A percentile compares a stretch with the other conserved stretches of the same genome.
Evolutionary conservation across 2,329 filamentous ascomycete species (phyloP).

Genomic region (Talaromyces piceae): DNA sequence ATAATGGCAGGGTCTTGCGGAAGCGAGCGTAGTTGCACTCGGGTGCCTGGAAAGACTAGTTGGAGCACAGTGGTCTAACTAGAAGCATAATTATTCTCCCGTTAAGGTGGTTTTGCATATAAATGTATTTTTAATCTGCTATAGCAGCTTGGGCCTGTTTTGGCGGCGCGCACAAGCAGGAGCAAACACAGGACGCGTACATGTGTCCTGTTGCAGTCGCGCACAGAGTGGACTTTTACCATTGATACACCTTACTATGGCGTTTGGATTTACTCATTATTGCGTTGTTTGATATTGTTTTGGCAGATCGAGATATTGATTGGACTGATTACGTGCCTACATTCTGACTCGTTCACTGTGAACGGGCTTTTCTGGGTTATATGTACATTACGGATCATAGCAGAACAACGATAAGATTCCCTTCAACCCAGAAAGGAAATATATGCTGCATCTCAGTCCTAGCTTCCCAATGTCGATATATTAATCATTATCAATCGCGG

Average conservation of each 20-base stretch:
- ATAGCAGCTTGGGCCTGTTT: background rate
- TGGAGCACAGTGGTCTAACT: background rate
- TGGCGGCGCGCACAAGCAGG: background rate
- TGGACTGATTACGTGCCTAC: background rate
- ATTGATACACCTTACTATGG: background rate
- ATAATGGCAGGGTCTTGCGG: conserved; percentile 33
- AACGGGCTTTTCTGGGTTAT: too few species aligned
- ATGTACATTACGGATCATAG: too few species aligned
- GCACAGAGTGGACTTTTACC: background rate
- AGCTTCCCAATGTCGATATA: too few species aligned
- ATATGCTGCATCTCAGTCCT: too few species aligned
- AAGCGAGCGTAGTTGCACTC: conserved; percentile 27
- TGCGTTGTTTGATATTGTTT: background rate
- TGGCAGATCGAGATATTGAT: background rate
- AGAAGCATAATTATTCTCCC: background rate
- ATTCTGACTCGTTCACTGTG: background rate
- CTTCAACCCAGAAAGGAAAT: too few species aligned
- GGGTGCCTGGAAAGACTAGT: background rate
- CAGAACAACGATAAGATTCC: too few species aligned
- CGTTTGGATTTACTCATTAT: background rate
- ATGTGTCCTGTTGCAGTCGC: background rate
- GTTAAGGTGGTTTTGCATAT: background rate
- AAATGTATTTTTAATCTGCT: background rate
- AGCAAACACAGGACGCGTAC: background rate
- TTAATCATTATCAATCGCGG: background rate